Percentiles rank a stretch among this genome's conserved stretches.
These are phyloP conservation scores for Exophiala bonariae DNA, from an alignment of 2,329 filamentous ascomycete genomes.

Conservation along the genomic window DNA sequence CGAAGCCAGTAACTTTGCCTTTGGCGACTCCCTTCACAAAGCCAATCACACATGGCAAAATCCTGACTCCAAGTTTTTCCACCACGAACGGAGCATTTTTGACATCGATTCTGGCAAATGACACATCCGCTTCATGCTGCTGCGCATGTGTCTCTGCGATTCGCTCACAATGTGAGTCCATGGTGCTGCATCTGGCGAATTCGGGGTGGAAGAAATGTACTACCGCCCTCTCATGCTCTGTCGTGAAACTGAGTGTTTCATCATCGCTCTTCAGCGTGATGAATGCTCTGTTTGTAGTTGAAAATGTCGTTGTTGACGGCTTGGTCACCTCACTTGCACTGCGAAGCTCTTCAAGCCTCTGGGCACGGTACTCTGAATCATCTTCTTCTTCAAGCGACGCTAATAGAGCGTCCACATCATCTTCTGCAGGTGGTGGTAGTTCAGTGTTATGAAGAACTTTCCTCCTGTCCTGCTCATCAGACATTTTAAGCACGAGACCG, in stretches of 20 bases:
- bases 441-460: too few species aligned
- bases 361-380: slow-evolving; percentile 55
- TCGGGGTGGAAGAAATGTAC: slow-evolving; percentile 67
- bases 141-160: slow-evolving; percentile 39
- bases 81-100: slow-evolving; percentile 48
- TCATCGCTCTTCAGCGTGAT: slow-evolving; percentile 53
- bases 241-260: slow-evolving; percentile 60
- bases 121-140: slow-evolving; percentile 33
- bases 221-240: slow-evolving; percentile 56
- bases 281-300: slow-evolving; percentile 31
- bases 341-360: slow-evolving; percentile 22
- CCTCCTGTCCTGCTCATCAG: too few species aligned
- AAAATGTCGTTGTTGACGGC: slow-evolving; percentile 9
- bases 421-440: slow-evolving; percentile 41
- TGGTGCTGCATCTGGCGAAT: slow-evolving; percentile 61
- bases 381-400: slow-evolving; percentile 56
- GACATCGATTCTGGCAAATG: slow-evolving; percentile 48
- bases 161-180: slow-evolving; percentile 59
- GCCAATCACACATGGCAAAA: slow-evolving; percentile 50
- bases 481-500: too few species aligned
- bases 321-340: slow-evolving; percentile 3
- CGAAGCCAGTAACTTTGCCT: slow-evolving; percentile 49
- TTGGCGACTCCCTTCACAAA: slow-evolving; percentile 47
- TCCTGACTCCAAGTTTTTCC: slow-evolving; percentile 46
- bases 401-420: slow-evolving; percentile 62